phyloP scores from a whole-genome alignment of 2,329 filamentous ascomycete genomes.

The Arthroderma sp. region DNA sequence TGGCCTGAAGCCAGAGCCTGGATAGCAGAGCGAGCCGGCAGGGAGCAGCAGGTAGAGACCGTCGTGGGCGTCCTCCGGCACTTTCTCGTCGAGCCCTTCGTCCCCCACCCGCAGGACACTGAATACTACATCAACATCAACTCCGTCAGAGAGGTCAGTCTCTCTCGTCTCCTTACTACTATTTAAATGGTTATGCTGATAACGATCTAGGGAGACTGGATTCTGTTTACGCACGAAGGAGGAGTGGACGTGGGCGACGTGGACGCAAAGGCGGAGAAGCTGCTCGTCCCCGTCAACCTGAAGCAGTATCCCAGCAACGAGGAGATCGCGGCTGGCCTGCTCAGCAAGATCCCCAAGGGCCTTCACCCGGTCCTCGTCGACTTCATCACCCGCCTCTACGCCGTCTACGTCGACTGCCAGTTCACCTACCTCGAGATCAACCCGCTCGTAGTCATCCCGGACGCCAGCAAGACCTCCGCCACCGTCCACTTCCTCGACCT shows the following conservation, averaged over 20 bases:
- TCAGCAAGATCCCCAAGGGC: slow-evolving; percentile 88
- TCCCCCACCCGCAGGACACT: slow-evolving; percentile 85
- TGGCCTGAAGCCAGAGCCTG: slow-evolving; percentile 90
- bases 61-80: slow-evolving; percentile 78
- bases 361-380: slow-evolving; percentile 97
- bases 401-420: slow-evolving; percentile 98
- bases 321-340: slow-evolving; percentile 69
- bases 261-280: slow-evolving; percentile 96
- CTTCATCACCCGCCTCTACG: slow-evolving; percentile 97
- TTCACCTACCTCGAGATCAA: slow-evolving; percentile 99
- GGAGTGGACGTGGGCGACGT: slow-evolving; percentile 99
- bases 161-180: not conserved
- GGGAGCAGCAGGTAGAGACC: slow-evolving; percentile 85
- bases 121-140: slow-evolving; percentile 99
- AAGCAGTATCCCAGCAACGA: slow-evolving; percentile 91
- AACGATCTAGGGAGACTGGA: slow-evolving; percentile 75
- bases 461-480: slow-evolving; percentile 79
- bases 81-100: slow-evolving; percentile 97
- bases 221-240: slow-evolving; percentile 98
- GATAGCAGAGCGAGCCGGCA: slow-evolving; percentile 85
- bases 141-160: slow-evolving; percentile 89
- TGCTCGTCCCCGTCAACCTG: slow-evolving; percentile 92
- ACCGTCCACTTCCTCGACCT: slow-evolving; percentile 97
- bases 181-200: slow-evolving; percentile 9
- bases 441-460: slow-evolving; percentile 94